Conservation (phyloP, 805 yeast species). For the Brettanomyces naardenensis region DNA sequence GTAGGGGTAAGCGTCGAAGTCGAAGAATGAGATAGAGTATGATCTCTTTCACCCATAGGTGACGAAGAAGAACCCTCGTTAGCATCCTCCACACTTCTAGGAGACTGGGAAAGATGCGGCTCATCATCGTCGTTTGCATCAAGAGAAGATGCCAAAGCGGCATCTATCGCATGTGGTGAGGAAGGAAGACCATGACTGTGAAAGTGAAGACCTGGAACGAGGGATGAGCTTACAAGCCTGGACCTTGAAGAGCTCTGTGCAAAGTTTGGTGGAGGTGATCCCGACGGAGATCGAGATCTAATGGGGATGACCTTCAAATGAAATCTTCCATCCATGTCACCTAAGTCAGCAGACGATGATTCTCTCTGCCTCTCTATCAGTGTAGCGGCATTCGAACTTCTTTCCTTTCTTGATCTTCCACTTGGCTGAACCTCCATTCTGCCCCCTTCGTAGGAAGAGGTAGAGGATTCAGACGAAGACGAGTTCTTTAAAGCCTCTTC, state of each 20-base stretch:
- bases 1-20: background rate
- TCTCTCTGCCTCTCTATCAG: background rate
- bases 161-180: constrained; percentile 16
- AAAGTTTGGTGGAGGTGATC: constrained; percentile 12
- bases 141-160: constrained; percentile 15
- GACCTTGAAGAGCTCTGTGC: constrained; percentile 14
- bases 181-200: constrained; percentile 5
- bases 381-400: background rate
- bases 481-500: constrained; percentile 15
- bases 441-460: background rate
- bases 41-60: background rate
- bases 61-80: background rate
- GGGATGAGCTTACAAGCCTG: constrained; percentile 14
- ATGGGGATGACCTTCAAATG: constrained; percentile 21
- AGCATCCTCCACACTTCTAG: background rate
- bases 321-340: constrained; percentile 22
- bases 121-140: background rate
- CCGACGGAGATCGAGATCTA: constrained; percentile 18
- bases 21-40: background rate
- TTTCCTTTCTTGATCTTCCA: constrained; percentile 5
- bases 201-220: constrained; percentile 15
- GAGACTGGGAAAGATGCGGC: too few species aligned
- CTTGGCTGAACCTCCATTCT: constrained; percentile 2
- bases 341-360: constrained; percentile 9
- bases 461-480: background rate